A percentile compares a stretch with the other conserved stretches of the same genome.
phyloP scores from a whole-genome alignment of 2,329 filamentous ascomycete genomes.

The Amauroascus niger region DNA sequence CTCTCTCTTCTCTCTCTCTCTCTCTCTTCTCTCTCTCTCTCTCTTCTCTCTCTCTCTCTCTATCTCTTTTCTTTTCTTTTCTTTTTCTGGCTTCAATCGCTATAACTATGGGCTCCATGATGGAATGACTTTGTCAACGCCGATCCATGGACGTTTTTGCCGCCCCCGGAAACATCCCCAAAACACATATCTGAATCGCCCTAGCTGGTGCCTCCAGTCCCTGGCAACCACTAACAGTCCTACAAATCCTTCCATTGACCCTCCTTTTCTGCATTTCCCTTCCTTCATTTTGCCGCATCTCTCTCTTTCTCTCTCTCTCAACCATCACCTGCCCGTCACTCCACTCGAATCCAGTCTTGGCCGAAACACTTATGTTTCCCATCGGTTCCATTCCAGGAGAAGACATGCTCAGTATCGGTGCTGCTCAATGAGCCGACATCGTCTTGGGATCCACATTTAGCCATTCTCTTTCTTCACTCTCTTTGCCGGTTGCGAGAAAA shows the following conservation, averaged over 20 bases:
- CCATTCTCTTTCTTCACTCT: too few species aligned
- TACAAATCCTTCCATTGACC: too few species aligned
- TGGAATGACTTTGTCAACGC: background rate
- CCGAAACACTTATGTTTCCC: constrained; percentile 1
- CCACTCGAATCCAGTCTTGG: background rate
- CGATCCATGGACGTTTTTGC: background rate
- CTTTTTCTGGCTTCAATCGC: background rate
- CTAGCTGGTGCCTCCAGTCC: background rate
- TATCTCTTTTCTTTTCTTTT: background rate
- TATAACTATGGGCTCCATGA: background rate
- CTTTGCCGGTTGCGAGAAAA: background rate
- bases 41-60: background rate
- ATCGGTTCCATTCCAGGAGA: background rate
- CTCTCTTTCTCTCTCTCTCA: background rate
- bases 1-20: background rate
- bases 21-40: background rate
- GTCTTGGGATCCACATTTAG: too few species aligned
- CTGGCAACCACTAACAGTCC: too few species aligned
- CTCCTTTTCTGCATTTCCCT: background rate
- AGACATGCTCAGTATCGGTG: background rate
- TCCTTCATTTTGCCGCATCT: too few species aligned
- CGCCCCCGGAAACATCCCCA: background rate
- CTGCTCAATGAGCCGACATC: background rate
- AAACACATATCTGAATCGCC: constrained; percentile 6
- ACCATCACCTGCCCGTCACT: background rate